phyloP scores from a whole-genome alignment of 106 monocot genomes.

The Ottelia alismoides region DNA sequence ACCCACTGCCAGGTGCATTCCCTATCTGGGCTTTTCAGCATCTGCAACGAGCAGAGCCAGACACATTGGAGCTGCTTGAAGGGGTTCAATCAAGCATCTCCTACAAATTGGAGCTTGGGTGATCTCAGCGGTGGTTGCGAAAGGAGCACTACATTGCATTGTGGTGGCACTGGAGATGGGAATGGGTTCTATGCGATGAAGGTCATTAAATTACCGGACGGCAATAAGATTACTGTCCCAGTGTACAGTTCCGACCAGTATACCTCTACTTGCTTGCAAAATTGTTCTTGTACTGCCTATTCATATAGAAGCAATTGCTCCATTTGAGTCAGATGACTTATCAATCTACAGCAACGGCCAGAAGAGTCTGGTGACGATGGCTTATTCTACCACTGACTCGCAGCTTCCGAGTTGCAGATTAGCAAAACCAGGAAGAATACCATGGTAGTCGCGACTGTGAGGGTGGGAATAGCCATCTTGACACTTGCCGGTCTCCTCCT shows the following conservation, averaged over 20 bases:
- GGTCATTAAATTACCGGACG: conserved; percentile 11
- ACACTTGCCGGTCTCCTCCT: too few relatives aligned
- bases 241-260: conserved; percentile 13
- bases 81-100: conserved; percentile 21
- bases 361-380: not conserved
- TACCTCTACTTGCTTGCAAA: conserved; percentile 21
- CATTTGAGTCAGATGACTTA: conserved; percentile 18
- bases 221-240: not conserved
- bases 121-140: conserved; percentile 24
- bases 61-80: conserved; percentile 22
- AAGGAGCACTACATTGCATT: conserved; percentile 18
- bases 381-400: conserved; percentile 13
- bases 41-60: conserved; percentile 13
- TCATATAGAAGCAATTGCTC: conserved; percentile 15
- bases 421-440: not conserved
- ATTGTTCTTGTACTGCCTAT: conserved; percentile 39
- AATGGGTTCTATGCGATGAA: conserved; percentile 24
- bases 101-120: conserved; percentile 24
- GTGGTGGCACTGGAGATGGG: not conserved
- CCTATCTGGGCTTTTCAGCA: conserved; percentile 31
- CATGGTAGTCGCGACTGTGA: too few relatives aligned
- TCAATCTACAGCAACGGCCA: conserved; percentile 20
- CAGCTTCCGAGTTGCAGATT: conserved; percentile 15
- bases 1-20: conserved; percentile 27
- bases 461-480: too few relatives aligned